Percentiles rank a stretch among this genome's conserved stretches.
Conservation (phyloP, 1,284 basidiomycete genomes). For the Marasmius fiardii region DNA sequence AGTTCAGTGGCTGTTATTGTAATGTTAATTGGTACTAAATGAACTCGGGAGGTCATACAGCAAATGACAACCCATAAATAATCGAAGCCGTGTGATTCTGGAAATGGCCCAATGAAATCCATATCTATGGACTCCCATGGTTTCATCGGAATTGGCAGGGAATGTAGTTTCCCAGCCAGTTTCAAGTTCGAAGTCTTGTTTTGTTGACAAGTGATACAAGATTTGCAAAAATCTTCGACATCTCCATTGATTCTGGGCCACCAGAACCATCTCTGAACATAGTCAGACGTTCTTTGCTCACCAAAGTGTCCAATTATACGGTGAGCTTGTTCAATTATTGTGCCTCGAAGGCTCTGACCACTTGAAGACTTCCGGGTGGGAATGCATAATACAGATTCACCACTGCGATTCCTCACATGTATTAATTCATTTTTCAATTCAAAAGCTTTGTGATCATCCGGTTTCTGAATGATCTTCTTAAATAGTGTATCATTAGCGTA, state of each 20-base stretch:
- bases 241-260: constrained; percentile 26
- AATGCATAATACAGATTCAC: neutral
- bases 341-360: constrained; percentile 12
- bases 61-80: constrained; percentile 16
- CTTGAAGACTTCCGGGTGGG: neutral
- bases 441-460: neutral
- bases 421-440: neutral
- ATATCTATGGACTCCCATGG: constrained; percentile 27
- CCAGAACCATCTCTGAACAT: constrained; percentile 28
- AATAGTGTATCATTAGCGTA: neutral
- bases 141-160: neutral
- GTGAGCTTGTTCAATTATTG: constrained; percentile 24
- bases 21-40: constrained; percentile 19
- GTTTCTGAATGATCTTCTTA: neutral
- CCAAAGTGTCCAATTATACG: constrained; percentile 24
- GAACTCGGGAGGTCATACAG: constrained; percentile 19
- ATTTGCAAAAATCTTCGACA: constrained; percentile 17
- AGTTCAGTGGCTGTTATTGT: constrained; percentile 13
- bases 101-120: constrained; percentile 27
- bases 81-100: constrained; percentile 14
- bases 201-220: constrained; percentile 16
- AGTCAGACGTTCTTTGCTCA: constrained; percentile 19
- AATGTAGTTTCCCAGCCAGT: constrained; percentile 20
- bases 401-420: neutral
- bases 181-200: constrained; percentile 9